phyloP scores from a whole-genome alignment of 2,329 filamentous ascomycete species.

The Ophiocordyceps camponoti-floridani region DNA sequence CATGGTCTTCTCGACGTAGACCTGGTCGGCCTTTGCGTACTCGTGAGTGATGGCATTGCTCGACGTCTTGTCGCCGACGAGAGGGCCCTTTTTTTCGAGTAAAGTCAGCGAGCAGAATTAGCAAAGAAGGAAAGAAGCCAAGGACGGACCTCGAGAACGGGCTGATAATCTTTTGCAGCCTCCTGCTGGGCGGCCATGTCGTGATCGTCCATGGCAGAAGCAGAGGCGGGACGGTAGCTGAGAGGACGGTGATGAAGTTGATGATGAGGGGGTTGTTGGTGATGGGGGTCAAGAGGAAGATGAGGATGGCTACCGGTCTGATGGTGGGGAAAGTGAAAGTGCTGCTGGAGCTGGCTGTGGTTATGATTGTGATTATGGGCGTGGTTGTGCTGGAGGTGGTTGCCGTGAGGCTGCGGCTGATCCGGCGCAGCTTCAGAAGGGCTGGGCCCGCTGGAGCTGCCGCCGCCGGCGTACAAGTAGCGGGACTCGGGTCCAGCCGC shows the following conservation, averaged over 20 bases:
- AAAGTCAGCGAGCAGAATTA: background rate
- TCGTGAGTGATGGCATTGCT: constrained; percentile 65
- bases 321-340: no score
- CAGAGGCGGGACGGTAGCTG: constrained; percentile 3
- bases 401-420: background rate
- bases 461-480: background rate
- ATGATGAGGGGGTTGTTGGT: constrained; percentile 8
- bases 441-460: background rate
- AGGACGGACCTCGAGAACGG: constrained; percentile 30
- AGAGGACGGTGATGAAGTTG: constrained; percentile 1
- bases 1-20: constrained; percentile 73
- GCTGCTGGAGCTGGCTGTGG: no score
- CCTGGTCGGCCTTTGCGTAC: constrained; percentile 73
- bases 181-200: constrained; percentile 41
- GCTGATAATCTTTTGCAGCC: constrained; percentile 39
- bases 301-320: no score
- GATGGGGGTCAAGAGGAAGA: constrained; percentile 4
- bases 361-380: no score
- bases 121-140: background rate
- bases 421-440: background rate
- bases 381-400: background rate
- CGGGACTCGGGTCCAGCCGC: background rate
- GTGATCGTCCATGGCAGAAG: constrained; percentile 20
- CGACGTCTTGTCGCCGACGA: constrained; percentile 62
- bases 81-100: constrained; percentile 44